phyloP scores from a whole-genome alignment of 352 stramenopile species.

The Phytophthora fragariae region DNA sequence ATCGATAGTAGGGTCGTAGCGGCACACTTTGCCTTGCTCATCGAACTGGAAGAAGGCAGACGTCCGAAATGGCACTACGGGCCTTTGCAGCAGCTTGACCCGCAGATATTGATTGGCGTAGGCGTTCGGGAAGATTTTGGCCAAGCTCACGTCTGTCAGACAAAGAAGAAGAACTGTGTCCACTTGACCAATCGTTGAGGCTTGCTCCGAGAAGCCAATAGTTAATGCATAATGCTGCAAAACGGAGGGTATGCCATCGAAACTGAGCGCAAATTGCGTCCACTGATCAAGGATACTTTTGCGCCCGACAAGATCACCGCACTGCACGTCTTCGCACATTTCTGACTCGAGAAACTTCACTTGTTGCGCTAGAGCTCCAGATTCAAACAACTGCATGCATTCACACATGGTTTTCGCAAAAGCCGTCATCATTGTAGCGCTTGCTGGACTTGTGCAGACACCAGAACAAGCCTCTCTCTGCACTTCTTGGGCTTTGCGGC shows the following conservation, averaged over 20 bases:
- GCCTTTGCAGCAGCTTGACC: constrained; percentile 23
- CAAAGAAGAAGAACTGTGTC: constrained; percentile 18
- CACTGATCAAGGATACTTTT: constrained; percentile 33
- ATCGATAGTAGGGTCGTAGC: constrained; percentile 29
- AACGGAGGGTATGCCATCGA: constrained; percentile 7
- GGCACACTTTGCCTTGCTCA: constrained; percentile 32
- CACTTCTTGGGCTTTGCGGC: constrained; percentile 1
- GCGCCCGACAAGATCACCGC: constrained; percentile 23
- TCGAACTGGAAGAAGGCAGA: constrained; percentile 36
- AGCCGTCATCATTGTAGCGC: background rate
- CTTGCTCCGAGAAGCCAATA: constrained; percentile 15
- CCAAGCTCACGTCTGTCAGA: constrained; percentile 19
- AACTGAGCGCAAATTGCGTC: constrained; percentile 14
- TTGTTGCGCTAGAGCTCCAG: constrained; percentile 18
- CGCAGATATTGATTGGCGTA: constrained; percentile 10
- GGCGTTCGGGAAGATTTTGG: constrained; percentile 19
- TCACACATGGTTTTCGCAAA: constrained; percentile 20
- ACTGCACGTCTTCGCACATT: constrained; percentile 28
- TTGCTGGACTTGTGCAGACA: background rate
- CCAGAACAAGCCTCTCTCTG: background rate
- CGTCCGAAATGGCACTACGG: constrained; percentile 25
- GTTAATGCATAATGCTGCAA: constrained; percentile 17
- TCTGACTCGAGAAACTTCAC: constrained; percentile 21
- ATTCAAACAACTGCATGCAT: constrained; percentile 30
- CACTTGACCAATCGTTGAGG: constrained; percentile 11